Base-by-base conservation (phyloP, 345 rosid genomes). In the Arabis alpina region DNA sequence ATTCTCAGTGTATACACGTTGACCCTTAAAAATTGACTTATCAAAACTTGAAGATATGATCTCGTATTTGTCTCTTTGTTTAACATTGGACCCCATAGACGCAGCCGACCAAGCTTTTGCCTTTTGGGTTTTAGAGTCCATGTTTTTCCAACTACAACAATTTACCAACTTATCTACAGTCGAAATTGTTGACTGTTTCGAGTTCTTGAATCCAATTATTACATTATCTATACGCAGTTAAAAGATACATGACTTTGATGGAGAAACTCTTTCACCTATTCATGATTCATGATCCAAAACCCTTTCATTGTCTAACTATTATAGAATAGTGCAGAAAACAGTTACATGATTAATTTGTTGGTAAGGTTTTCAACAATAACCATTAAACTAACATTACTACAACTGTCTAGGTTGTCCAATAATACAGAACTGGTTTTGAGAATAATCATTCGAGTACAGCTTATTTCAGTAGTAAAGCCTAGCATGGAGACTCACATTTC, bases 11-110 rank as follows among this genome's bases (percentile, higher is more conserved):
- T 37, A 53, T 34, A 45, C 64, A 75, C 78, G 74, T 75, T 75
- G 78, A 75, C 78, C 44, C 61, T 39, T 11, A 36, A 23, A 32
- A 66, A 58, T 28, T 50, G 74, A 75, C 74, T 36, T n/a, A 61
- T 61, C 47, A 28, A 25, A 61, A 68, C 44, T 25, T 66, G 71
- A 51, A 54, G 67, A 47, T 52, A 74, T 61, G 77, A 74, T 53
- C 63, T 53, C 30, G 45, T 61, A 37, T 19, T 61, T 68, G 78
- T 75, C 74, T 15, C 63, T 45, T 68, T 60, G 69, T 66, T 19
- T 65, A 60, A n/a, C 68, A 45, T 54, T 75, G 78, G 78, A 68
- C 78, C 78, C 73, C 69, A 34, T 6, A 51, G 12, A 61, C 49
- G 25, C 58, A 44, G 78, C 68, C 78, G 68, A 68, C 73, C 44